These are phyloP conservation scores for Aspergillus egyptiacus DNA, from an alignment of 495 filamentous ascomycete species.

Conservation along the genomic window DNA sequence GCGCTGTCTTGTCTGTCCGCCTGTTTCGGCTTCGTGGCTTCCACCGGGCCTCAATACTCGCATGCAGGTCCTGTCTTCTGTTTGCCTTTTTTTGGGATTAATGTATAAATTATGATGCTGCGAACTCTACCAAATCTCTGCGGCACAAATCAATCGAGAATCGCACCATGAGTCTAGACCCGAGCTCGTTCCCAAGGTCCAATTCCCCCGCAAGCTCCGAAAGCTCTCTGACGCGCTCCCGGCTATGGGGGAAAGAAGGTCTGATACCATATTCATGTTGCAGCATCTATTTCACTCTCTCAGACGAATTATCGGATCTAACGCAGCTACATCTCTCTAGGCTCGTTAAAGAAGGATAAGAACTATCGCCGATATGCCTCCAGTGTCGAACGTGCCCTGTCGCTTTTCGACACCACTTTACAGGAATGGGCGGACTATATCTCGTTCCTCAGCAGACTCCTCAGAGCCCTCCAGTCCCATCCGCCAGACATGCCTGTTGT, in stretches of 20 bases:
- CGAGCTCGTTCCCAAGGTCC: constrained; percentile 57
- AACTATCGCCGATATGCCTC: constrained; percentile 85
- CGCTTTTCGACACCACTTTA: constrained; percentile 84
- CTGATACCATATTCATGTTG: constrained; percentile 9
- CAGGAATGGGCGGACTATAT: constrained; percentile 99
- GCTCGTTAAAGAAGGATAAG: constrained; percentile 76
- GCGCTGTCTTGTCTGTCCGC: constrained; percentile 11
- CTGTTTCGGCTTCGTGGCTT: constrained; percentile 29
- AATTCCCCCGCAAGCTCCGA: constrained; percentile 73
- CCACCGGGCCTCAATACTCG: too few species aligned
- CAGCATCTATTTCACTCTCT: background rate
- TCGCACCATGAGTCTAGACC: constrained; percentile 66
- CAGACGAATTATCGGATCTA: background rate
- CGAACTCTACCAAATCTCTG: constrained; percentile 15
- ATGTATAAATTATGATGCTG: constrained; percentile 39
- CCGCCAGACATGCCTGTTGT: constrained; percentile 64
- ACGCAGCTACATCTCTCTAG: constrained; percentile 31
- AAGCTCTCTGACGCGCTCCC: constrained; percentile 61
- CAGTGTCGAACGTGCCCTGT: constrained; percentile 78
- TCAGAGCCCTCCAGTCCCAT: constrained; percentile 80
- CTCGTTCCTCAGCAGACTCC: constrained; percentile 75
- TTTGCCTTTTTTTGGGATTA: too few species aligned
- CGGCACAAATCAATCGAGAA: constrained; percentile 24
- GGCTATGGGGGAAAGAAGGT: constrained; percentile 49
- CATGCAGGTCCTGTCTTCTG: too few species aligned